Evolutionary conservation across 139 green algal species (phyloP).

Genomic region (Haematococcus lacustris): DNA sequence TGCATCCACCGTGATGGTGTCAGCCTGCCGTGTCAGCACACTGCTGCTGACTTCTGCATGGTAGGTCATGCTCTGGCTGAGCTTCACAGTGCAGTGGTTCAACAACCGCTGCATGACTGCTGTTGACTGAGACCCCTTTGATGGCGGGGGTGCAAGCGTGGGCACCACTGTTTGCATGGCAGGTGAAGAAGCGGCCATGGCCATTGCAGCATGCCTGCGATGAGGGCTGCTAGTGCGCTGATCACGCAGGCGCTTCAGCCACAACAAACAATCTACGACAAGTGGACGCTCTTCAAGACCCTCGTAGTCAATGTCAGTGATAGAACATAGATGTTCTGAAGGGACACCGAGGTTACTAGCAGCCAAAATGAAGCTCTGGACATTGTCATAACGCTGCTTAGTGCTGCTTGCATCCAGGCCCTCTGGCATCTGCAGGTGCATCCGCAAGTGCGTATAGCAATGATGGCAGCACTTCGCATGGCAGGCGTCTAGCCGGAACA

Average conservation of each 20-base stretch:
- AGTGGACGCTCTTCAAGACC: slow-evolving; percentile 32
- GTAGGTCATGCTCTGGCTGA: neutral
- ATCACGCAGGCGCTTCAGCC: slow-evolving; percentile 28
- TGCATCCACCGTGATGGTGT: slow-evolving; percentile 44
- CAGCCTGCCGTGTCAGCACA: neutral
- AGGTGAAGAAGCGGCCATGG: neutral
- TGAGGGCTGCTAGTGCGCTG: neutral
- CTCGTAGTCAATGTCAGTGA: slow-evolving; percentile 44
- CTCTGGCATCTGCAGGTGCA: no score
- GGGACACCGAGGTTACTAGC: slow-evolving; percentile 28
- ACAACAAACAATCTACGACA: slow-evolving; percentile 59
- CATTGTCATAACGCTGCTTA: slow-evolving; percentile 9
- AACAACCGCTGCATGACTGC: slow-evolving; percentile 53
- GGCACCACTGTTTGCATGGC: neutral
- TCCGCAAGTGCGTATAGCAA: no score
- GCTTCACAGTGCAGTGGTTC: slow-evolving; percentile 8
- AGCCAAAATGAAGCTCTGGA: slow-evolving; percentile 39
- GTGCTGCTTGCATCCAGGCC: neutral
- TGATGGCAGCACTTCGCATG: no score
- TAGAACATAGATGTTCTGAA: slow-evolving; percentile 34
- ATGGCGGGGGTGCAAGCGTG: neutral
- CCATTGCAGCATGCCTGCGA: neutral
- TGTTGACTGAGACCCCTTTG: slow-evolving; percentile 4
- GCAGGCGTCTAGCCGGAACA: no score
- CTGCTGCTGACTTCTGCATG: slow-evolving; percentile 1